A percentile compares a stretch with the other conserved stretches of the same genome.
These are phyloP conservation scores for Stramenopiles sp. DNA, from an alignment of 352 stramenopile species.

Conservation along the genomic window DNA sequence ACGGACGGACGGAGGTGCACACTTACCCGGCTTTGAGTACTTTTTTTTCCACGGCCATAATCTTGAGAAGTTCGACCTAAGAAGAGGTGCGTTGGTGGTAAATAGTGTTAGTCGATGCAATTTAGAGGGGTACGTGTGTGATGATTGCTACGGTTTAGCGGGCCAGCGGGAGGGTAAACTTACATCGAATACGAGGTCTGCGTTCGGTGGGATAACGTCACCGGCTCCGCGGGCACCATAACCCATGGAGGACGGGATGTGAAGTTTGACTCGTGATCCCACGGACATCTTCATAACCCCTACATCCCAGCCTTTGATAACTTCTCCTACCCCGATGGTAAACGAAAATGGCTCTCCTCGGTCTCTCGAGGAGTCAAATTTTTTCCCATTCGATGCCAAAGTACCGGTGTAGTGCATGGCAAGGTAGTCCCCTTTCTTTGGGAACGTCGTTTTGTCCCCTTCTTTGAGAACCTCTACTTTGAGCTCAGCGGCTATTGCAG, in stretches of 20 bases:
- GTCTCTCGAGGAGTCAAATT: no score
- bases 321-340: slow-evolving; percentile 24
- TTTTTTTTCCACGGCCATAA: no score
- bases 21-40: no score
- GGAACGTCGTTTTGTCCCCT: slow-evolving; percentile 13
- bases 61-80: no score
- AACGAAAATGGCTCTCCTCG: slow-evolving; percentile 32
- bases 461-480: slow-evolving; percentile 14
- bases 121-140: no score
- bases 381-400: not conserved
- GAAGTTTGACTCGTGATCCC: slow-evolving; percentile 32
- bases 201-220: slow-evolving; percentile 62
- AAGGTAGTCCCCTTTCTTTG: slow-evolving; percentile 15
- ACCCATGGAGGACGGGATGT: slow-evolving; percentile 68
- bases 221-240: slow-evolving; percentile 67
- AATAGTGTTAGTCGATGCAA: no score
- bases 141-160: no score
- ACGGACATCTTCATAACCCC: slow-evolving; percentile 10
- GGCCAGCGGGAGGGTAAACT: no score
- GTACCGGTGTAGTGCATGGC: slow-evolving; percentile 13
- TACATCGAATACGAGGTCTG: slow-evolving; percentile 78
- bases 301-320: slow-evolving; percentile 38
- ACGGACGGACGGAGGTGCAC: no score
- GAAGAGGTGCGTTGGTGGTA: no score
- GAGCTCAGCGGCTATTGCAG: no score